These are phyloP conservation scores for Solanum microdontum DNA, from an alignment of 257 asterid species.

Conservation along the genomic window DNA sequence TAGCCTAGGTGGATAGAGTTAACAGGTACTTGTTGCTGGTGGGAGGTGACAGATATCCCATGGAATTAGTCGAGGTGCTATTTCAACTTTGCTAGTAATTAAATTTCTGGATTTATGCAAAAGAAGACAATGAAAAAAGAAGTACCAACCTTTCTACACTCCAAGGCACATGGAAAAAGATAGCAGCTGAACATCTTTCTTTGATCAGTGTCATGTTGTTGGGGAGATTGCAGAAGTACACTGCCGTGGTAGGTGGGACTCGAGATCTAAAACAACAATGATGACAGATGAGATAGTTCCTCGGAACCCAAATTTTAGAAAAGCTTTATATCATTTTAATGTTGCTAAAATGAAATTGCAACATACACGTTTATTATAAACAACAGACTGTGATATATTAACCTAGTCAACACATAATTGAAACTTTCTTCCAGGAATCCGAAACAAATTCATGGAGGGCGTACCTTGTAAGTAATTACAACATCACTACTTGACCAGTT, in stretches of 20 bases:
- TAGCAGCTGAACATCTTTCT: constrained; percentile 74
- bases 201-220: constrained; percentile 45
- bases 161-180: constrained; percentile 54
- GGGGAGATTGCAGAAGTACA: constrained; percentile 63
- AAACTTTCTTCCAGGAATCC: neutral
- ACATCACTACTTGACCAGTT: constrained; percentile 76
- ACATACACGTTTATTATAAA: neutral
- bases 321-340: neutral
- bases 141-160: constrained; percentile 39
- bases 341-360: neutral
- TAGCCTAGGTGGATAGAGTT: neutral
- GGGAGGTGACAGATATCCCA: neutral
- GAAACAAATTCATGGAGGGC: neutral
- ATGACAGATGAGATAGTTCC: neutral
- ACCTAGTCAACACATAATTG: neutral
- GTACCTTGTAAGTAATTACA: constrained; percentile 51
- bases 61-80: neutral
- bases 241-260: constrained; percentile 39
- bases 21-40: neutral
- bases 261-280: constrained; percentile 33
- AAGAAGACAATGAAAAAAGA: neutral
- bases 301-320: neutral
- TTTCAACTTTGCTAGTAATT: neutral
- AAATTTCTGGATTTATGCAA: neutral
- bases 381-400: neutral